Evolutionary conservation across 441 rosid species (phyloP).

Genomic region (Sinapis alba): DNA sequence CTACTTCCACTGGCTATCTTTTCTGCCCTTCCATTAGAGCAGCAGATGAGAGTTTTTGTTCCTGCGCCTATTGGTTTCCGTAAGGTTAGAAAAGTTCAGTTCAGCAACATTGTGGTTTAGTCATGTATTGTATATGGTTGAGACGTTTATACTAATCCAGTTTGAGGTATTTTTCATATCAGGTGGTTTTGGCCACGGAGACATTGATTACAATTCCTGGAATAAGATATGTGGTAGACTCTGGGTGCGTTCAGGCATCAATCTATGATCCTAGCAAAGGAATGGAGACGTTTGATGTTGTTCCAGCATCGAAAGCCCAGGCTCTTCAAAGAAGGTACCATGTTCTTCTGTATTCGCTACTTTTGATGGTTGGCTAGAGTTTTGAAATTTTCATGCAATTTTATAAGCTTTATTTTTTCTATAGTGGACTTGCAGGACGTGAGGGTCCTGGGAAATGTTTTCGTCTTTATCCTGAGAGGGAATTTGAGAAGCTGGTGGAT

Average conservation of each 20-base stretch:
- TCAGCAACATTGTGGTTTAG: not conserved
- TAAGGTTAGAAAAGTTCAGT: slow-evolving; percentile 52
- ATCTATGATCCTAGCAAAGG: slow-evolving; percentile 84
- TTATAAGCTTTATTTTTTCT: not conserved
- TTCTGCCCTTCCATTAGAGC: slow-evolving; percentile 92
- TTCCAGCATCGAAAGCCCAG: slow-evolving; percentile 96
- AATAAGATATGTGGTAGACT: slow-evolving; percentile 87
- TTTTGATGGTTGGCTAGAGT: slow-evolving; percentile 21
- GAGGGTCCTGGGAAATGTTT: slow-evolving; percentile 96
- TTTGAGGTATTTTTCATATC: not conserved
- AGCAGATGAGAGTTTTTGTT: slow-evolving; percentile 79
- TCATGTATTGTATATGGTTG: not conserved
- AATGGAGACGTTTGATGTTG: slow-evolving; percentile 76
- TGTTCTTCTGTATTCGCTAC: slow-evolving; percentile 5
- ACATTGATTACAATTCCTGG: slow-evolving; percentile 97
- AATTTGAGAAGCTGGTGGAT: slow-evolving; percentile 91
- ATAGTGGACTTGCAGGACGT: slow-evolving; percentile 97
- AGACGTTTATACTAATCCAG: not conserved
- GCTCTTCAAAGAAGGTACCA: slow-evolving; percentile 91
- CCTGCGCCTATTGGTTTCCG: slow-evolving; percentile 75
- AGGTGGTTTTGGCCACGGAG: slow-evolving; percentile 95
- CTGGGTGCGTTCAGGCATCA: slow-evolving; percentile 92
- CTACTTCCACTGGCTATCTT: slow-evolving; percentile 68
- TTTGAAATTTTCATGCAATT: not conserved
- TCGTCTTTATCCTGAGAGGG: slow-evolving; percentile 88